phyloP scores from a whole-genome alignment of 345 rosid genomes.

The Mercurialis annua region DNA sequence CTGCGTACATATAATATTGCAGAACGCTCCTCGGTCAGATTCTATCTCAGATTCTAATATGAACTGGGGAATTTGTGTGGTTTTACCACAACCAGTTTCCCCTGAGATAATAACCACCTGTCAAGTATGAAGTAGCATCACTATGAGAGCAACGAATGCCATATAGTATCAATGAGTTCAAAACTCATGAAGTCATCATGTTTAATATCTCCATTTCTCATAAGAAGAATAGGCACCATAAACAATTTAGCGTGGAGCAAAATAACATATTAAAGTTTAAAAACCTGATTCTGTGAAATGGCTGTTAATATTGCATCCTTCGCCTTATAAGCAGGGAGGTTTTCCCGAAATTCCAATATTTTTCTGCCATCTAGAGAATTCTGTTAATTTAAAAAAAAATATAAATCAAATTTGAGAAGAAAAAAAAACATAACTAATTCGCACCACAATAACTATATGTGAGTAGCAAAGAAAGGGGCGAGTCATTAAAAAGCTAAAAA shows the following conservation, averaged over 20 bases:
- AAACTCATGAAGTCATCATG: not conserved
- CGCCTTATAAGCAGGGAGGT: slow-evolving; percentile 80
- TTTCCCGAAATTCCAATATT: slow-evolving; percentile 62
- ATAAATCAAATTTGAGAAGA: not conserved
- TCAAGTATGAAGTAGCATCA: slow-evolving; percentile 18
- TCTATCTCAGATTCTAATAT: slow-evolving; percentile 76
- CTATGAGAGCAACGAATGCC: not conserved
- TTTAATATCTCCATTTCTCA: not conserved
- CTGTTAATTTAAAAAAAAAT: too few relatives aligned
- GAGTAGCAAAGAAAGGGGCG: slow-evolving; percentile 1
- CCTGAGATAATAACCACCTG: slow-evolving; percentile 89
- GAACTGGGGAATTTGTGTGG: slow-evolving; percentile 95
- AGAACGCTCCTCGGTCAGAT: slow-evolving; percentile 64
- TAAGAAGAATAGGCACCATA: not conserved
- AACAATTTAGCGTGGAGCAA: not conserved
- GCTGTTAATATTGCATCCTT: slow-evolving; percentile 57
- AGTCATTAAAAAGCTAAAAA: not conserved
- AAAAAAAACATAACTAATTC: slow-evolving; percentile 5
- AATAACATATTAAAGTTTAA: not conserved
- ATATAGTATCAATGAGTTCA: not conserved
- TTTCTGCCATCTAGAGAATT: slow-evolving; percentile 62
- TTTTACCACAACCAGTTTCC: slow-evolving; percentile 98
- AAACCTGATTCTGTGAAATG: slow-evolving; percentile 73
- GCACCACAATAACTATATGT: not conserved
- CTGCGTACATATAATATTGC: slow-evolving; percentile 91